Conservation (phyloP, 2,329 filamentous ascomycete species). For the Parascedosporium putredinis region DNA sequence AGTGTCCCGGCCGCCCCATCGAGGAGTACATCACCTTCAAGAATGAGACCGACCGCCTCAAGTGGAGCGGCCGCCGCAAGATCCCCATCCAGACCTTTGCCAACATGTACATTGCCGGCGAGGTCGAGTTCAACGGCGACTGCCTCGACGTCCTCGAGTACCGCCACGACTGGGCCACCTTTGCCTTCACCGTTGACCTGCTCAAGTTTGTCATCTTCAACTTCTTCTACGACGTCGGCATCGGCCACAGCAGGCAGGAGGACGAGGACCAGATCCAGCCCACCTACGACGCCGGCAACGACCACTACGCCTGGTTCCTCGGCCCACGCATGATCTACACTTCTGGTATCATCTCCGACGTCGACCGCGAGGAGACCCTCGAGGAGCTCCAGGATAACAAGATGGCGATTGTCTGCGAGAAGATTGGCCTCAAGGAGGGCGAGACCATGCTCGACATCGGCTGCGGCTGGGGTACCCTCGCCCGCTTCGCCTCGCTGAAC, state of each 20-base stretch:
- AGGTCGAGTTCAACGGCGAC: conserved; percentile 94
- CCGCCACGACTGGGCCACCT: conserved; percentile 94
- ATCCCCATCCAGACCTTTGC: conserved; percentile 90
- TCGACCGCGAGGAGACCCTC: conserved; percentile 76
- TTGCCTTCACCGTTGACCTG: conserved; percentile 75
- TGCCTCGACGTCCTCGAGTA: conserved; percentile 82
- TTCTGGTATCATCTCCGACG: conserved; percentile 83
- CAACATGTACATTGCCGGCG: conserved; percentile 94
- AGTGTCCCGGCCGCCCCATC: conserved; percentile 72
- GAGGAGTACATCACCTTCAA: conserved; percentile 88
- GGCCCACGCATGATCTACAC: conserved; percentile 99
- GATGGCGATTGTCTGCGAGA: conserved; percentile 87
- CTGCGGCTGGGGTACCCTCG: conserved; percentile 95
- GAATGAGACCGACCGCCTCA: conserved; percentile 45
- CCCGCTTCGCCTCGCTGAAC: conserved; percentile 85
- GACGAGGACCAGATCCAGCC: conserved; percentile 97
- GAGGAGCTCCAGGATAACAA: conserved; percentile 98
- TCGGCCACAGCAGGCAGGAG: conserved; percentile 87
- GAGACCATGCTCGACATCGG: conserved; percentile 88
- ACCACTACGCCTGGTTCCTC: conserved; percentile 98
- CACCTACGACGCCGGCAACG: conserved; percentile 95
- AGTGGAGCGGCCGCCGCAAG: conserved; percentile 68
- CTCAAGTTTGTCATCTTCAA: conserved; percentile 82
- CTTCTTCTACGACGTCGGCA: conserved; percentile 72
- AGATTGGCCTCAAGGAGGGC: conserved; percentile 73